These are phyloP conservation scores for Globisporangium mamillatum DNA, from an alignment of 352 stramenopile species.

Conservation along the genomic window DNA sequence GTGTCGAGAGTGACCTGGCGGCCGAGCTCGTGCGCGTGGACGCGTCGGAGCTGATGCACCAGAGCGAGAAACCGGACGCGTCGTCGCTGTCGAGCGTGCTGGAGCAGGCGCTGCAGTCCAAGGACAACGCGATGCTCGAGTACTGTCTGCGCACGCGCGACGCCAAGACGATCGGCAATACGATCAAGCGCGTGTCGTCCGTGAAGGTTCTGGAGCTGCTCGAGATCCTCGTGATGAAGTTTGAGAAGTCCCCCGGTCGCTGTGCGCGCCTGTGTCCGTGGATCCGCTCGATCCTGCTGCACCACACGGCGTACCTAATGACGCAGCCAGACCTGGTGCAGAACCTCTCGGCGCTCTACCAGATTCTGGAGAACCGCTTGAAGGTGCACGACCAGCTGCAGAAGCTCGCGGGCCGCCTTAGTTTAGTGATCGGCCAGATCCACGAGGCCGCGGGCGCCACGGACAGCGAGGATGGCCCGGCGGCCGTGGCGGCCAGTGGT, in stretches of 20 bases:
- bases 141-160: constrained; percentile 79
- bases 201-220: constrained; percentile 77
- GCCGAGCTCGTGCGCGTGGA: constrained; percentile 55
- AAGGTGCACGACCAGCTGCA: constrained; percentile 82
- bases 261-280: constrained; percentile 78
- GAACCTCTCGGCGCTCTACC: constrained; percentile 79
- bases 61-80: constrained; percentile 61
- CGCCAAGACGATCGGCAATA: constrained; percentile 69
- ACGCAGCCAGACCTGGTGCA: constrained; percentile 81
- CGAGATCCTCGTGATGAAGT: constrained; percentile 78
- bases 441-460: constrained; percentile 40
- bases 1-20: constrained; percentile 69
- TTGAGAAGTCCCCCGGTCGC: constrained; percentile 76
- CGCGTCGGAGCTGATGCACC: constrained; percentile 24
- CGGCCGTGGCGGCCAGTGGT: constrained; percentile 24
- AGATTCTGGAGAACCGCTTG: constrained; percentile 78
- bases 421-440: constrained; percentile 82
- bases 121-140: constrained; percentile 86
- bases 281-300: constrained; percentile 77
- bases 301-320: constrained; percentile 86
- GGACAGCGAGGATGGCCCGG: constrained; percentile 21
- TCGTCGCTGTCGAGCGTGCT: constrained; percentile 80
- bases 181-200: constrained; percentile 69
- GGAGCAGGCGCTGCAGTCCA: constrained; percentile 81
- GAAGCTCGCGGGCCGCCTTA: constrained; percentile 78